Evolutionary conservation across 139 green algal genomes (phyloP).

Genomic region (Chlorella sp.): DNA sequence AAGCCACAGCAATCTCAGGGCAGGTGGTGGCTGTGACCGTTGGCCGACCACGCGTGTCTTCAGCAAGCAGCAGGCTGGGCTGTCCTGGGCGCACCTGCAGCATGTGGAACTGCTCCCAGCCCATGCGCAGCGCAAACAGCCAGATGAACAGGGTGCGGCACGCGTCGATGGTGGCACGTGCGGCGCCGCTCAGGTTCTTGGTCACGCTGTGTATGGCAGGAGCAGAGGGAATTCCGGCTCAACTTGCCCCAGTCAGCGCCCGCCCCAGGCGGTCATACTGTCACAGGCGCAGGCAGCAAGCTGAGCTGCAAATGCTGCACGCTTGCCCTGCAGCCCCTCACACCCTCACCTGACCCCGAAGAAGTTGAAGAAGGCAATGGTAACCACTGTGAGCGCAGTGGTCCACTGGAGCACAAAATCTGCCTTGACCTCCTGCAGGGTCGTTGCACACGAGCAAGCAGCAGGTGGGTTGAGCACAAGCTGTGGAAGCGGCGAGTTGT

Average conservation of each 20-base stretch:
- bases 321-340: not conserved
- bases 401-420: constrained; percentile 34
- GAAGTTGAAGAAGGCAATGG: constrained; percentile 90
- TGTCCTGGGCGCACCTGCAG: constrained; percentile 74
- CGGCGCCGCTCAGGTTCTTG: constrained; percentile 76
- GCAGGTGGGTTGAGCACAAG: too few species aligned
- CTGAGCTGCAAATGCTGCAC: too few species aligned
- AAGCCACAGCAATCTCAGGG: too few species aligned
- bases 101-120: constrained; percentile 86
- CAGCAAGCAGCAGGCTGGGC: too few species aligned
- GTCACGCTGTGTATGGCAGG: constrained; percentile 46
- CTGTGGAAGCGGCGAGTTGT: too few species aligned
- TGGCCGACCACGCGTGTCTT: too few species aligned
- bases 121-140: constrained; percentile 73
- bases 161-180: constrained; percentile 86
- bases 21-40: too few species aligned
- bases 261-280: too few species aligned
- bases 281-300: too few species aligned
- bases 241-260: too few species aligned
- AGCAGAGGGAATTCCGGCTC: too few species aligned
- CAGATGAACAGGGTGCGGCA: constrained; percentile 87
- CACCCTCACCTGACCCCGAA: constrained; percentile 56
- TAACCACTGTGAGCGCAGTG: constrained; percentile 55
- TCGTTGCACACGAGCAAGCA: too few species aligned
- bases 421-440: constrained; percentile 29